phyloP scores from a whole-genome alignment of 139 green algal species.

The Chlamydomonas sphaeroides region DNA sequence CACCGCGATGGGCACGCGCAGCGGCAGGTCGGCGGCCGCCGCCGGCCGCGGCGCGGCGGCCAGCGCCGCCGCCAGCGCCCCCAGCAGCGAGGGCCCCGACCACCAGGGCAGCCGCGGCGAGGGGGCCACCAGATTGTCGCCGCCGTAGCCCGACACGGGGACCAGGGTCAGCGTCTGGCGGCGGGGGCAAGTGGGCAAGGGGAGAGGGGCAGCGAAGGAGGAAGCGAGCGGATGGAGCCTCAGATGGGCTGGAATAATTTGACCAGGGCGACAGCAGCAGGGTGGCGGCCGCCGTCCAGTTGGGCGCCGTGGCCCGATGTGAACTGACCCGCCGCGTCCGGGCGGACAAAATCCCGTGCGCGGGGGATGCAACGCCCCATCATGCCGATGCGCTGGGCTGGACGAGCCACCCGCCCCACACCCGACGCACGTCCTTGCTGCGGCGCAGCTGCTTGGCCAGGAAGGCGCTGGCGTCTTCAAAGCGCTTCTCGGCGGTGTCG shows the following conservation, averaged over 20 bases:
- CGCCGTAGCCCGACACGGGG: slow-evolving; percentile 92
- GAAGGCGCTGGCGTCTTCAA: slow-evolving; percentile 69
- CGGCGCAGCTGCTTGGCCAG: not conserved
- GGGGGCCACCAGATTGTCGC: slow-evolving; percentile 94
- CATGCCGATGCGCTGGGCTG: too few relatives aligned
- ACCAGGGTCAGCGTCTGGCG: slow-evolving; percentile 77
- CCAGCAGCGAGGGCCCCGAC: slow-evolving; percentile 8
- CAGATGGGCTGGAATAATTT: not conserved
- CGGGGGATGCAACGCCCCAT: too few relatives aligned
- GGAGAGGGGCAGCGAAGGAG: too few relatives aligned
- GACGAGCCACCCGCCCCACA: not conserved
- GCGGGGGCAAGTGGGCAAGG: not conserved
- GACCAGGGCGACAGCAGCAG: not conserved
- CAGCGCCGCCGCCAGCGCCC: not conserved
- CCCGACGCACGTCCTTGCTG: not conserved
- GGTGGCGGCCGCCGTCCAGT: too few relatives aligned
- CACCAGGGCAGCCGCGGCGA: slow-evolving; percentile 2
- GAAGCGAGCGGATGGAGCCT: not conserved
- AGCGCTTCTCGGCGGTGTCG: slow-evolving; percentile 84
- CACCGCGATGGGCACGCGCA: slow-evolving; percentile 30
- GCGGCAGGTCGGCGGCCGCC: not conserved
- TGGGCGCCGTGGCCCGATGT: too few relatives aligned
- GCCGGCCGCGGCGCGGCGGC: not conserved
- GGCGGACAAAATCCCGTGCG: too few relatives aligned
- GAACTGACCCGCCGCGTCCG: too few relatives aligned